Conservation (phyloP, 805 yeast species). For the Candida vaughaniae region DNA sequence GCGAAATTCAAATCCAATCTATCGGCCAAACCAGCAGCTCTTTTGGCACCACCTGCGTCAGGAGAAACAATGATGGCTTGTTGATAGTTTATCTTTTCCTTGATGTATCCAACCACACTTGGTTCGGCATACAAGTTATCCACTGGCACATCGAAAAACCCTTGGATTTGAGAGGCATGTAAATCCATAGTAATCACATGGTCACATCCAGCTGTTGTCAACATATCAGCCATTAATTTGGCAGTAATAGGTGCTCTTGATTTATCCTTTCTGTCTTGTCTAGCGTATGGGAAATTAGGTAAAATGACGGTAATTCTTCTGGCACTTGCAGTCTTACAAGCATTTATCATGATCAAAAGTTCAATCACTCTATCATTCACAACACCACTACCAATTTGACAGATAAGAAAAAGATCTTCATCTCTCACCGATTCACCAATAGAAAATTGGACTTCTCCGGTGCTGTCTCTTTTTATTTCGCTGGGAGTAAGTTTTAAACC, state of each 20-base stretch:
- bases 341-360: slow-evolving; percentile 83
- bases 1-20: slow-evolving; percentile 91
- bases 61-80: slow-evolving; percentile 86
- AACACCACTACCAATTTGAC: slow-evolving; percentile 77
- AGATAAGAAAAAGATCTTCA: slow-evolving; percentile 75
- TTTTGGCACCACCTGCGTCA: slow-evolving; percentile 98
- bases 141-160: slow-evolving; percentile 92
- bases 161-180: slow-evolving; percentile 97
- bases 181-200: slow-evolving; percentile 96
- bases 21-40: slow-evolving; percentile 94
- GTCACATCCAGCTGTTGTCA: slow-evolving; percentile 91
- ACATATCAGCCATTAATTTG: slow-evolving; percentile 84
- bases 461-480: slow-evolving; percentile 75
- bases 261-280: slow-evolving; percentile 96
- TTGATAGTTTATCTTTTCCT: slow-evolving; percentile 54
- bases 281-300: slow-evolving; percentile 94
- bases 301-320: slow-evolving; percentile 90
- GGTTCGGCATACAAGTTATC: slow-evolving; percentile 97
- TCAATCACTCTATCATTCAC: slow-evolving; percentile 88
- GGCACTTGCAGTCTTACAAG: slow-evolving; percentile 95
- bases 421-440: slow-evolving; percentile 81
- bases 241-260: slow-evolving; percentile 97
- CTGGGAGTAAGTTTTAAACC: slow-evolving; percentile 68
- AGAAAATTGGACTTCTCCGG: slow-evolving; percentile 72
- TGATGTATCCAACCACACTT: slow-evolving; percentile 76